Base-by-base conservation (phyloP, 2,329 filamentous ascomycete species). In the Talaromyces amestolkiae region DNA sequence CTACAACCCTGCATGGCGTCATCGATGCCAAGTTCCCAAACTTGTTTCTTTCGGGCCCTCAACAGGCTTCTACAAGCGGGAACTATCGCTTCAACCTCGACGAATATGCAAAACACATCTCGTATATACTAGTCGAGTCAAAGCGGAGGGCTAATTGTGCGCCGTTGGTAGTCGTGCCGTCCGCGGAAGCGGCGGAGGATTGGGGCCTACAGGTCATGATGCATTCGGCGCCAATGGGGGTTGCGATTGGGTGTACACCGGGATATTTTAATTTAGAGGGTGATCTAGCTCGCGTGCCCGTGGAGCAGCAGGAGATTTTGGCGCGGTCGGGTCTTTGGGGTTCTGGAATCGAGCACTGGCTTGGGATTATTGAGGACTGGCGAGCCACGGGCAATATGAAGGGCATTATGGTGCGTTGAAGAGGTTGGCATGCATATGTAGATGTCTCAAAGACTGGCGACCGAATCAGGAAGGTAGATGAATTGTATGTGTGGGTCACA, bases 1-100 rank as follows among this genome's bases (percentile, higher is more conserved):
- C 81, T 0, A 70, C 76, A 0, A 86, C 85, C 0, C 75, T 87
- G 0, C 84, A 87, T 71, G 85, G 84, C 11, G 72, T 82, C 19
- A 72, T 78, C 6, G 79, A 76, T 2, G 73, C 75, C 68, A 79
- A 78, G 0, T 87, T 86, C 67, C 85, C 85, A 3, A 87, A 87
- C 69, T 67, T 86, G 61, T 82, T 84, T 77, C 79, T 82, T 69
- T 71, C 77, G 0, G 79, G 79, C 11, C 70, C 77, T 1, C 51
- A 72, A 11, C 83, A 85, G 72, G 71, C 73, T 0, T 77, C 73
- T 45, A 70, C 76, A 3, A 74, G 76, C 4, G 69, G 74, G 3
- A 83, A 82, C 68, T 77, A 75, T 43, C 71, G 73, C 61, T 78
- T 74, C 43, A 68, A 69, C 1, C 68, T 79, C 5, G 77, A 81